Conservation (phyloP, 192 early-diverging fungal species). For the Glomus cerebriforme region DNA sequence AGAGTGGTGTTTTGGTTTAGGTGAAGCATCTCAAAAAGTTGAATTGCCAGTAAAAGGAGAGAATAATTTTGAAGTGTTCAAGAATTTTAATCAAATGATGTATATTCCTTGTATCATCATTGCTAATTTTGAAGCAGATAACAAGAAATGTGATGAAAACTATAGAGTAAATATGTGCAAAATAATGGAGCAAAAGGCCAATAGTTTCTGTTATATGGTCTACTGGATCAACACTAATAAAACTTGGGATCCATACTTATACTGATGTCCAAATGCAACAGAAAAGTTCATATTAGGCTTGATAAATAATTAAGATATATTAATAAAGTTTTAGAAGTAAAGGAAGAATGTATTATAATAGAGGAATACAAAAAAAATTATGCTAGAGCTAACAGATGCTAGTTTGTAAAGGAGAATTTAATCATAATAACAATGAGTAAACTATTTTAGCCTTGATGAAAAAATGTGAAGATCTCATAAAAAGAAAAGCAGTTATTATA, state of each 20-base stretch:
- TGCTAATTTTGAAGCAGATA: conserved; percentile 3
- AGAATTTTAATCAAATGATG: not conserved
- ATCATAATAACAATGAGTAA: too few species aligned
- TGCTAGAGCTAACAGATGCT: too few species aligned
- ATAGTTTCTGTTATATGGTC: conserved; percentile 6
- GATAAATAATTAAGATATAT: not conserved
- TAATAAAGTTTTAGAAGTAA: too few species aligned
- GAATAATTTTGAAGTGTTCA: conserved; percentile 12
- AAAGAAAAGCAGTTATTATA: too few species aligned
- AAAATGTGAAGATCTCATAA: too few species aligned
- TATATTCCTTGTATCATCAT: not conserved
- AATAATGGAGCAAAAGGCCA: conserved; percentile 7
- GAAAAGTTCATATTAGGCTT: not conserved
- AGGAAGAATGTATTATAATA: too few species aligned
- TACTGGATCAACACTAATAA: not conserved
- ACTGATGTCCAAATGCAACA: not conserved
- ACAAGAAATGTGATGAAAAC: not conserved
- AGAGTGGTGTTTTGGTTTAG: not conserved
- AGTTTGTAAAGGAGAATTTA: too few species aligned
- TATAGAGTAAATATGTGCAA: not conserved
- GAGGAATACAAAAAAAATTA: too few species aligned
- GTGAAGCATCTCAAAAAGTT: not conserved
- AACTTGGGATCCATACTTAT: not conserved
- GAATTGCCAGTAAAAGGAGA: not conserved
- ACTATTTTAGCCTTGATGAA: too few species aligned